phyloP scores from a whole-genome alignment of 495 filamentous ascomycete genomes.

The Neurospora sp. region DNA sequence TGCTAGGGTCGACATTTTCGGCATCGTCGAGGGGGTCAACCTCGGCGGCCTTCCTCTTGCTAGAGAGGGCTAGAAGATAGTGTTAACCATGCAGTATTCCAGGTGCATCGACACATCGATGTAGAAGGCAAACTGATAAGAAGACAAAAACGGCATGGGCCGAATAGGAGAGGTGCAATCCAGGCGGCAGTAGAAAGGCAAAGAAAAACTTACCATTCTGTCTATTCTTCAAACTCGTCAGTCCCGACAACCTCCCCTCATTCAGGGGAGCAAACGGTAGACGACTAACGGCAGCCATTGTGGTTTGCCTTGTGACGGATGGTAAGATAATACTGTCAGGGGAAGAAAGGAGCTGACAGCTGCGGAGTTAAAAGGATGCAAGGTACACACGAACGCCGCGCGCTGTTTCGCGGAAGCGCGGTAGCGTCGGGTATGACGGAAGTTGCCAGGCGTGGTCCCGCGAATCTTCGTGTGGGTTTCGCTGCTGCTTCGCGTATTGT shows the following conservation, averaged over 20 bases:
- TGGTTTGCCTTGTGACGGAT: constrained; percentile 4
- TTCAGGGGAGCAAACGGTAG: constrained; percentile 50
- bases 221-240: constrained; percentile 50
- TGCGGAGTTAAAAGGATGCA: neutral
- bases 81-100: constrained; percentile 3
- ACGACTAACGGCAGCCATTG: constrained; percentile 37
- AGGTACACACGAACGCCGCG: neutral
- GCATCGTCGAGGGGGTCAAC: constrained; percentile 44
- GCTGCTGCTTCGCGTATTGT: neutral
- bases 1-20: constrained; percentile 72
- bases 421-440: neutral
- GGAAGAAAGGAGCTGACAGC: neutral
- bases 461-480: neutral
- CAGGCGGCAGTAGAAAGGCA: neutral
- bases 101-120: neutral
- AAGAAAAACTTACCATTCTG: constrained; percentile 49
- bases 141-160: constrained; percentile 4
- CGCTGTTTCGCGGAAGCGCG: neutral
- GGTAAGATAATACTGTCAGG: neutral
- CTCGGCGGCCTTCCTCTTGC: constrained; percentile 38
- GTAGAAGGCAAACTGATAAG: neutral
- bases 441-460: neutral
- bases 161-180: neutral
- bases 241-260: constrained; percentile 39
- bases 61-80: constrained; percentile 24